A percentile compares a stretch with the other conserved stretches of the same genome.
Evolutionary conservation across 345 rosid species (phyloP).

Genomic region (Eucalyptus pauciflora): DNA sequence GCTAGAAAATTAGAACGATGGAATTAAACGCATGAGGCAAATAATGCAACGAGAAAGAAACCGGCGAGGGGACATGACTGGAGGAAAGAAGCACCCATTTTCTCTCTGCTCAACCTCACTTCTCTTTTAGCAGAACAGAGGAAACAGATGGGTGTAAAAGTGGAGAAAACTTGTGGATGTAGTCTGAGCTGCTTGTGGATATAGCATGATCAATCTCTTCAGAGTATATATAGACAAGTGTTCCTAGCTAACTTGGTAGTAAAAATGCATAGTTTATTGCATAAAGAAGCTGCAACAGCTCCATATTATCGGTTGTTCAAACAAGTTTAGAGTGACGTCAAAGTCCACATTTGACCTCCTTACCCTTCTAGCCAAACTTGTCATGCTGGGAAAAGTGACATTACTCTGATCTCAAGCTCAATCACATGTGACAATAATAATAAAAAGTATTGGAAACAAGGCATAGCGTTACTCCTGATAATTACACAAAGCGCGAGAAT

Average conservation of each 20-base stretch:
- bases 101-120: background rate
- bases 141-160: background rate
- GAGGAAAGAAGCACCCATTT: background rate
- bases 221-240: background rate
- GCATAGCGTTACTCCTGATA: background rate
- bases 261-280: slow-evolving; percentile 2
- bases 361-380: slow-evolving; percentile 16
- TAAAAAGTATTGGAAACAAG: background rate
- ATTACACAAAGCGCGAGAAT: background rate
- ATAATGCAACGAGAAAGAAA: slow-evolving; percentile 1
- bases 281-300: background rate
- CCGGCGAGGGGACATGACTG: background rate
- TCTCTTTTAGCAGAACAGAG: background rate
- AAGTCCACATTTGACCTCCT: slow-evolving; percentile 49
- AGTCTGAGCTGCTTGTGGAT: background rate
- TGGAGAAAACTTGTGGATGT: background rate
- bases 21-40: no score
- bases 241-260: background rate
- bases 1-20: no score
- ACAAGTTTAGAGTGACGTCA: slow-evolving; percentile 61
- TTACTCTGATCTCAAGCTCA: background rate
- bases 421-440: no score
- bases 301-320: slow-evolving; percentile 39
- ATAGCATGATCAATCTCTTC: background rate
- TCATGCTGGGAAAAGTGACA: background rate